phyloP scores from a whole-genome alignment of 371 early-diverging fungal genomes.

The Mortierella sp. region DNA sequence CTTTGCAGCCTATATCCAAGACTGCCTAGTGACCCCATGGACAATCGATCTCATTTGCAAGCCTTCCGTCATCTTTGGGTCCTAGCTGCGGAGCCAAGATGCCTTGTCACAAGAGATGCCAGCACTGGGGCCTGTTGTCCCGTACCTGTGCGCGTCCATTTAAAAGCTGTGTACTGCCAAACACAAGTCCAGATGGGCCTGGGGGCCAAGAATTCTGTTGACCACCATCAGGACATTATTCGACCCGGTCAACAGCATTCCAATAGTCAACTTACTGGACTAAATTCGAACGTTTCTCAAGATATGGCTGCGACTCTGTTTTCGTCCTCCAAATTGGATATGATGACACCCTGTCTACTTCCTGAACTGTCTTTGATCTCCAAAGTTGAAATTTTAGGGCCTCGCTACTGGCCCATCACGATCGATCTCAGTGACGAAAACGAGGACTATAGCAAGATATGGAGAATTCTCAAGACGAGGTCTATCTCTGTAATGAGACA shows the following conservation, averaged over 20 bases:
- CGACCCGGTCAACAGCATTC: not conserved
- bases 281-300: conserved; percentile 5
- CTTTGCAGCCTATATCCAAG: conserved; percentile 84
- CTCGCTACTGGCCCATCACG: conserved; percentile 72
- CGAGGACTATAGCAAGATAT: conserved; percentile 36
- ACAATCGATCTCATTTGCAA: conserved; percentile 86
- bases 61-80: conserved; percentile 92
- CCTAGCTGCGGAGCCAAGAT: conserved; percentile 81
- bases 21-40: conserved; percentile 73
- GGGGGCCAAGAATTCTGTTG: not conserved
- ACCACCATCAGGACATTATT: not conserved
- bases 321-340: conserved; percentile 32
- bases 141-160: conserved; percentile 64
- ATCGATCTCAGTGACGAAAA: conserved; percentile 60
- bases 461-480: conserved; percentile 42
- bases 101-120: conserved; percentile 81
- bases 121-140: conserved; percentile 66
- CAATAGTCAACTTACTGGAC: not conserved
- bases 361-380: conserved; percentile 70
- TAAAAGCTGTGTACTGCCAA: conserved; percentile 22
- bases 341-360: conserved; percentile 75
- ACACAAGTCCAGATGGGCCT: conserved; percentile 10
- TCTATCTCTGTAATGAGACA: conserved; percentile 55
- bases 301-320: not conserved
- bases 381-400: conserved; percentile 64